A percentile compares a stretch with the other conserved stretches of the same genome.
phyloP scores from a whole-genome alignment of 805 yeast species.

The Saccharomycopsis fibuligera region DNA sequence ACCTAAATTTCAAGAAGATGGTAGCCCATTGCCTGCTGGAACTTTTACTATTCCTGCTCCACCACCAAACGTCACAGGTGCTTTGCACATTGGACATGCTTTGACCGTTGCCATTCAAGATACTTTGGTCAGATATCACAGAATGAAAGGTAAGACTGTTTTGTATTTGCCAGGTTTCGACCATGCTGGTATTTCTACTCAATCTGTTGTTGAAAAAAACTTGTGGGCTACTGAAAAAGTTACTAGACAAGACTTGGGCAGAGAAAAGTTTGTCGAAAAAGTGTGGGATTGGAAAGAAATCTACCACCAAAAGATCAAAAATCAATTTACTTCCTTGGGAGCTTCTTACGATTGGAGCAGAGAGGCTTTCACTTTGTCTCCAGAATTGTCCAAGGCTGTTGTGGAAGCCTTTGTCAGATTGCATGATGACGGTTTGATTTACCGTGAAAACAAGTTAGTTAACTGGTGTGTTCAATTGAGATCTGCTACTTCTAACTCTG shows the following conservation, averaged over 20 bases:
- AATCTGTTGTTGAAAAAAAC: constrained; percentile 95
- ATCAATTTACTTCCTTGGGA: constrained; percentile 81
- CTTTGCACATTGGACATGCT: constrained; percentile 97
- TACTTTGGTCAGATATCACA: constrained; percentile 82
- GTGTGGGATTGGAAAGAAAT: constrained; percentile 99
- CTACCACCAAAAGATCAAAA: constrained; percentile 78
- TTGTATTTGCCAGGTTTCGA: constrained; percentile 94
- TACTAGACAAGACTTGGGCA: constrained; percentile 92
- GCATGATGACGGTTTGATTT: constrained; percentile 92
- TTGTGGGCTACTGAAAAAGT: constrained; percentile 80
- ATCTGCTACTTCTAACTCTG: constrained; percentile 94
- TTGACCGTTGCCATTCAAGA: constrained; percentile 94
- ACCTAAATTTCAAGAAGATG: constrained; percentile 76
- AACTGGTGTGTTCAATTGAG: constrained; percentile 95
- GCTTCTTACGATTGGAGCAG: constrained; percentile 96
- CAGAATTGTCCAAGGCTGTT: constrained; percentile 71
- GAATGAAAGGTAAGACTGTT: constrained; percentile 96
- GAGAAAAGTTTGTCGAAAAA: constrained; percentile 79
- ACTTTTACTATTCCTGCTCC: constrained; percentile 93
- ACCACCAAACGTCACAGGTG: constrained; percentile 99
- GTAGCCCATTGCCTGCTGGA: constrained; percentile 76
- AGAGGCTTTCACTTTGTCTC: constrained; percentile 90
- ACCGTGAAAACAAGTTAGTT: constrained; percentile 87
- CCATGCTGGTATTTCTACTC: constrained; percentile 99
- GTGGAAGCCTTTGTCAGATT: constrained; percentile 84